A percentile compares a stretch with the other conserved stretches of the same genome.
Conservation (phyloP, 1,284 basidiomycete genomes). For the Pseudozyma flocculosa region DNA sequence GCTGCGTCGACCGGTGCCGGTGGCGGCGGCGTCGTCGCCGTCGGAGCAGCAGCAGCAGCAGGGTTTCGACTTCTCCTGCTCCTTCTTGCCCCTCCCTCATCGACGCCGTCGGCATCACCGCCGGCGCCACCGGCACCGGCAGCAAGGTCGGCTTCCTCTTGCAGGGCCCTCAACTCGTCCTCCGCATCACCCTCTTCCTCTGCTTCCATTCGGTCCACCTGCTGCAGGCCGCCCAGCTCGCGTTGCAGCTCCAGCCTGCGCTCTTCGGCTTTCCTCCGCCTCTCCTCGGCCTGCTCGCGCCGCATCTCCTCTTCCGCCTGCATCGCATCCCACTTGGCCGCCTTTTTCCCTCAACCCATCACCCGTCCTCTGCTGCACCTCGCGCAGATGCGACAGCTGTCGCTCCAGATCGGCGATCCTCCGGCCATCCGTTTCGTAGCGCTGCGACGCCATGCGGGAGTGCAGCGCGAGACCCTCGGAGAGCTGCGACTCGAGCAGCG, state of each 20-base stretch:
- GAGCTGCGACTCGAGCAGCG: constrained; percentile 7
- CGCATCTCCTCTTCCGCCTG: constrained; percentile 8
- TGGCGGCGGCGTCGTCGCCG: too few species aligned
- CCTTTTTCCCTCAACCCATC: constrained; percentile 9
- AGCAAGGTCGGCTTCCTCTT: too few species aligned
- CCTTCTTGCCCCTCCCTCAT: too few species aligned
- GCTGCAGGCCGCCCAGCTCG: constrained; percentile 7
- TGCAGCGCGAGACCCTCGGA: constrained; percentile 14
- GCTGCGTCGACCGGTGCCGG: too few species aligned
- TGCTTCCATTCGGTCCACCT: background rate
- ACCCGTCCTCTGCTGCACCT: constrained; percentile 5
- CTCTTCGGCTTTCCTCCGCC: background rate
- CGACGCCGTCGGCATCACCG: too few species aligned
- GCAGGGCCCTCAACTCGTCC: too few species aligned
- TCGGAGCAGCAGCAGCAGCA: too few species aligned
- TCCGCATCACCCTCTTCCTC: constrained; percentile 1
- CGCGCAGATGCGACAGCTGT: constrained; percentile 1
- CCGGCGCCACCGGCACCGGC: too few species aligned
- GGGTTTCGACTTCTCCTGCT: too few species aligned
- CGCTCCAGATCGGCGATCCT: constrained; percentile 3
- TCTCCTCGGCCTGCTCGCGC: background rate
- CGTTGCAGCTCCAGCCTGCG: constrained; percentile 6
- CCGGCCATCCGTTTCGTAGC: constrained; percentile 8
- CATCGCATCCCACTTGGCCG: constrained; percentile 20
- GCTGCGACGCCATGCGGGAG: background rate